phyloP scores from a whole-genome alignment of 1,139 yeast genomes.

The Candida sp. region DNA sequence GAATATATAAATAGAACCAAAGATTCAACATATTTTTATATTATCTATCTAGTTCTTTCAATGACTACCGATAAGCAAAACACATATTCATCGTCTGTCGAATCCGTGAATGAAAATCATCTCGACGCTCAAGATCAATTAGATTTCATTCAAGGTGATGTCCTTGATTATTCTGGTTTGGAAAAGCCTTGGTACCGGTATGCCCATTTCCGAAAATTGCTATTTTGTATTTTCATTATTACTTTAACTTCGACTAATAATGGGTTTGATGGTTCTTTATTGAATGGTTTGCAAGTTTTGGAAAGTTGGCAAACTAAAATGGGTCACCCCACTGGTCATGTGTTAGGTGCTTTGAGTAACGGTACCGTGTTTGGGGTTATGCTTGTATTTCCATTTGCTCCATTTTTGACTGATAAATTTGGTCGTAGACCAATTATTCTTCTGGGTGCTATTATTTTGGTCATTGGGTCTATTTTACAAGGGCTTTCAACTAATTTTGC shows the following conservation, averaged over 20 bases:
- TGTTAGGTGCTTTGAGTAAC: slow-evolving; percentile 43
- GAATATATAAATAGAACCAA: not conserved
- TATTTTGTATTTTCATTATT: slow-evolving; percentile 31
- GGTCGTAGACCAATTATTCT: slow-evolving; percentile 33
- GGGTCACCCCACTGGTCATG: slow-evolving; percentile 39
- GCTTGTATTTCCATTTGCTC: slow-evolving; percentile 18
- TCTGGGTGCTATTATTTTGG: slow-evolving; percentile 20
- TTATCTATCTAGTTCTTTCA: too few relatives aligned
- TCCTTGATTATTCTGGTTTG: slow-evolving; percentile 3
- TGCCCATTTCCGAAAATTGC: slow-evolving; percentile 33
- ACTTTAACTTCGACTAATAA: slow-evolving; percentile 45
- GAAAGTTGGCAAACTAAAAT: slow-evolving; percentile 30
- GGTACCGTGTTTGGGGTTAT: slow-evolving; percentile 24
- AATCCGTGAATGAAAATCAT: not conserved
- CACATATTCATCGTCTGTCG: not conserved
- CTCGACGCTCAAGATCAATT: slow-evolving; percentile 1
- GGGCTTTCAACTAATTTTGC: slow-evolving; percentile 37
- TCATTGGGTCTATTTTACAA: slow-evolving; percentile 40
- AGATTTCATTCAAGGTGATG: not conserved
- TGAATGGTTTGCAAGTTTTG: slow-evolving; percentile 50
- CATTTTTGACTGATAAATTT: slow-evolving; percentile 19
- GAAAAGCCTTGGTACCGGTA: slow-evolving; percentile 18
- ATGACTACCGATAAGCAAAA: not conserved
- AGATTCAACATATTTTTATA: not conserved
- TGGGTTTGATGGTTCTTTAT: slow-evolving; percentile 51